Base-by-base conservation (phyloP, 306 rosid genomes). In the Castanea mollissima region DNA sequence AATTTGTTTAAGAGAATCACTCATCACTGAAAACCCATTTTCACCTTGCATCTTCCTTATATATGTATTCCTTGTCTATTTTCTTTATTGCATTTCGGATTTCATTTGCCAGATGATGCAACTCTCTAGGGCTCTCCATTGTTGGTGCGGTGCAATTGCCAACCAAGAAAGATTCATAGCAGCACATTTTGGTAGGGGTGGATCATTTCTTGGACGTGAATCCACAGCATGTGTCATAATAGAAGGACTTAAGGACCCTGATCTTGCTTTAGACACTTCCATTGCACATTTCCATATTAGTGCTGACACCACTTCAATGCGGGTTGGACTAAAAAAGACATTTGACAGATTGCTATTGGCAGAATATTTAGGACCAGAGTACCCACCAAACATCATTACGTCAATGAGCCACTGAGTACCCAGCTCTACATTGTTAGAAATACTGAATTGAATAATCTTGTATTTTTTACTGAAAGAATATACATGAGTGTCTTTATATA, bases 231-330 rank as follows among this genome's bases (percentile, higher is more conserved):
- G 92, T 23, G 77, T 73, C 65, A 81, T 52, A 60, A 82, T 41
- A 4, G 89, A 85, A 34, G 79, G 73, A 19, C 72, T 71, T 21
- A 25, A n/a, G 2, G 12, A 13, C 23, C 81, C 79, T 29, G 74
- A 68, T 20, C 55, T 72, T 56, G 72, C 73, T 32, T 62, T 81
- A 18, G 85, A 73, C 1, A 81, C 86, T 21, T n/a, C 76, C 75
- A 82, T 80, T 2, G 84, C 76, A 23, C 79, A 86, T 79, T 85
- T 86, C 93, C 92, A 91, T 20, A 91, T 38, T 29, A 92, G 62
- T 0, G 79, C 84, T 1, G 89, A 76, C 44, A 88, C 83, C 6
- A 78, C 86, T 78, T 86, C 89, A 14, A 81, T 35, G 23, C 85
- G 69, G 4, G 87, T 74, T 5, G 91, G 90, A 6, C 63, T 27